Conservation (phyloP, 805 yeast species). For the Clavispora carvajalis region DNA sequence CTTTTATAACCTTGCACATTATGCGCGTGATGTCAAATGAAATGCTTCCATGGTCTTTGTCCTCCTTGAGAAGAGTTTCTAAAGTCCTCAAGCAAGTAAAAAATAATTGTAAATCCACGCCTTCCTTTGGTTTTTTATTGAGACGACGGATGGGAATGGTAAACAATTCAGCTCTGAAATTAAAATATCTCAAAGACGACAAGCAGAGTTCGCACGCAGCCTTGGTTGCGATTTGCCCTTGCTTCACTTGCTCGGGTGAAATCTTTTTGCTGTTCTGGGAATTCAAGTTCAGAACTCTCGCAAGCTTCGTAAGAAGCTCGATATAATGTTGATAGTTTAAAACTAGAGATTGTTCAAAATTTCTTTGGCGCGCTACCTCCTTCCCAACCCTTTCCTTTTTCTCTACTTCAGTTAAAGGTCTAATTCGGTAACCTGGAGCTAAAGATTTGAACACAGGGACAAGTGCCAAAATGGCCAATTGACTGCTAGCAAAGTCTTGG, state of each 20-base stretch:
- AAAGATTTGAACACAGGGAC: slow-evolving; percentile 80
- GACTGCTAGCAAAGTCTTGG: slow-evolving; percentile 57
- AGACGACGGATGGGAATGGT: slow-evolving; percentile 63
- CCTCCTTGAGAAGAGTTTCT: slow-evolving; percentile 69
- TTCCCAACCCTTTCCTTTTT: slow-evolving; percentile 74
- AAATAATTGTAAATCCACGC: slow-evolving; percentile 45
- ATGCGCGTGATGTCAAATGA: slow-evolving; percentile 69
- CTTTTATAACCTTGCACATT: slow-evolving; percentile 63
- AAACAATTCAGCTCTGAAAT: slow-evolving; percentile 72
- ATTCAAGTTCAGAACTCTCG: slow-evolving; percentile 34
- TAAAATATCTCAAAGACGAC: slow-evolving; percentile 68
- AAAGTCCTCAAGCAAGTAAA: slow-evolving; percentile 57
- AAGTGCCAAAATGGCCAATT: slow-evolving; percentile 70
- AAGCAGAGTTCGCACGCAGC: slow-evolving; percentile 74
- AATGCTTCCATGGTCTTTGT: slow-evolving; percentile 71
- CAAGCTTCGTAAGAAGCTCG: slow-evolving; percentile 44
- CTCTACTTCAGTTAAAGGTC: slow-evolving; percentile 78
- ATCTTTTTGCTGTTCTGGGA: slow-evolving; percentile 30
- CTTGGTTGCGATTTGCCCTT: slow-evolving; percentile 58
- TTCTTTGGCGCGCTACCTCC: slow-evolving; percentile 74
- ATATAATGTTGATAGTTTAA: slow-evolving; percentile 64
- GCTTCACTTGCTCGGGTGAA: slow-evolving; percentile 29
- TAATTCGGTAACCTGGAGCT: slow-evolving; percentile 82
- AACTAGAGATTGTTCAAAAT: slow-evolving; percentile 75
- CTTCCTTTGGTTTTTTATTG: slow-evolving; percentile 52